Evolutionary conservation across 148 eudicot species (phyloP).

Genomic region (Rhododendron simsii): DNA sequence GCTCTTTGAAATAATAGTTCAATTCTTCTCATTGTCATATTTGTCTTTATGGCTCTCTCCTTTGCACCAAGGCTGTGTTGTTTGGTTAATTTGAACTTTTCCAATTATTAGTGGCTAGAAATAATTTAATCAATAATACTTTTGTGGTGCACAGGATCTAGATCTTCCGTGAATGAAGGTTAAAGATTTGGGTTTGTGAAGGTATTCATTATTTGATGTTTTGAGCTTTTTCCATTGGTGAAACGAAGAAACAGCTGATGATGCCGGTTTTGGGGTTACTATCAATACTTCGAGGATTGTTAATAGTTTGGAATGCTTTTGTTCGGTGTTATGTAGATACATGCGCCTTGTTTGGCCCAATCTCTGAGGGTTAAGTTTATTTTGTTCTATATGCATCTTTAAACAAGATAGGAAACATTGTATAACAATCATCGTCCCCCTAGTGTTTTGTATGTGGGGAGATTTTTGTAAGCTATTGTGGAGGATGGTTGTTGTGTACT

Average conservation of each 20-base stretch:
- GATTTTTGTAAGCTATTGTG: neutral
- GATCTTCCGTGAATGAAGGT: neutral
- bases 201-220: neutral
- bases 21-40: neutral
- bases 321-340: neutral
- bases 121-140: neutral
- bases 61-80: neutral
- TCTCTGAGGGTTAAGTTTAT: neutral
- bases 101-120: neutral
- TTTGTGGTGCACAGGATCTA: conserved; percentile 7
- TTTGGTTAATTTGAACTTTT: neutral
- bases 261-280: neutral
- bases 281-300: neutral
- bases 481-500: neutral
- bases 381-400: neutral
- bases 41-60: neutral
- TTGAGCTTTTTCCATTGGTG: too few species aligned
- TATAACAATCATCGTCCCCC: neutral
- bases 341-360: neutral
- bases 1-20: neutral
- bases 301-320: neutral
- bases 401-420: neutral
- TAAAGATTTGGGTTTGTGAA: neutral
- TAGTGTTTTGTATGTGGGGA: neutral
- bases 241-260: neutral